Evolutionary conservation across 148 eudicot genomes (phyloP).

Genomic region (Rhododendron simsii): DNA sequence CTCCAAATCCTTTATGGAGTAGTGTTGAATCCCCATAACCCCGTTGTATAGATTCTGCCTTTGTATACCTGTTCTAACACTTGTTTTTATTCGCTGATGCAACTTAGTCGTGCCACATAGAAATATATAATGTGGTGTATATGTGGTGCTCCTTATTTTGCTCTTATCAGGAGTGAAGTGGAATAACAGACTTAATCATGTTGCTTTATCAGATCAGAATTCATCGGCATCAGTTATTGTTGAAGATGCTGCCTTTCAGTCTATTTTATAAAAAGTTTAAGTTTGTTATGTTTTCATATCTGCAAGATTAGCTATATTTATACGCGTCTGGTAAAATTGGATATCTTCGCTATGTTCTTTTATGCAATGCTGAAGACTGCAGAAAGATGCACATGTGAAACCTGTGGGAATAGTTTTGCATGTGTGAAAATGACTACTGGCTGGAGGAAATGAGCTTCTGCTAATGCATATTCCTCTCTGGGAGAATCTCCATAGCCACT

Average conservation of each 20-base stretch:
- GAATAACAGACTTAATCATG: neutral
- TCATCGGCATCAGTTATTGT: neutral
- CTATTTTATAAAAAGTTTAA: neutral
- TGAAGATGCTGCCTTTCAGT: neutral
- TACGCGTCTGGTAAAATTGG: neutral
- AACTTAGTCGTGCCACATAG: neutral
- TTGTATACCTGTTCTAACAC: neutral
- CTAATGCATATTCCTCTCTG: conserved; percentile 12
- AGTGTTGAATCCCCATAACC: neutral
- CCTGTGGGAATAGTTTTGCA: neutral
- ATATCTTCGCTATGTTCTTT: neutral
- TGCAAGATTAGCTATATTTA: neutral
- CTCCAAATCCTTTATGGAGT: neutral
- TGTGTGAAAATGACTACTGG: conserved; percentile 7
- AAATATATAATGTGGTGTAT: neutral
- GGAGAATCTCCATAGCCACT: neutral
- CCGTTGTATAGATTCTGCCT: neutral
- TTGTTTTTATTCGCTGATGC: neutral
- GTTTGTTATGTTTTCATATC: neutral
- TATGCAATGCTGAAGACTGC: neutral
- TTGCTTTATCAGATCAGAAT: neutral
- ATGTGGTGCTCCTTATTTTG: neutral
- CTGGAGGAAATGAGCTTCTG: conserved; percentile 13
- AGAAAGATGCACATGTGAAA: neutral
- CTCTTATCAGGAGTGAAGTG: neutral